phyloP scores from a whole-genome alignment of 2,329 filamentous ascomycete species.

The Neonectria faginata region DNA sequence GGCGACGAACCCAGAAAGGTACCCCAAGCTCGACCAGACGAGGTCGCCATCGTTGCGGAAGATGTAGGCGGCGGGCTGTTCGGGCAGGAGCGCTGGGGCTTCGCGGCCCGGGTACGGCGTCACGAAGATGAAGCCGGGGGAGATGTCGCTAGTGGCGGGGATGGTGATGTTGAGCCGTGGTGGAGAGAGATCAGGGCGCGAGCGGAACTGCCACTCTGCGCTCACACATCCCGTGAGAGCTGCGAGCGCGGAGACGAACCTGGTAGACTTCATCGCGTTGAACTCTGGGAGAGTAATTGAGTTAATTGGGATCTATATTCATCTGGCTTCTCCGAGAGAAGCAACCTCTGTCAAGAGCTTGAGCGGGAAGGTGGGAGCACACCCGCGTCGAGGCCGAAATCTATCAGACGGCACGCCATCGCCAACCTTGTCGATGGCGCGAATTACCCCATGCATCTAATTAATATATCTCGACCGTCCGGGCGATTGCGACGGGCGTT shows the following conservation, averaged over 20 bases:
- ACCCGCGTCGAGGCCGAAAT: background rate
- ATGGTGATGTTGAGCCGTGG: constrained; percentile 54
- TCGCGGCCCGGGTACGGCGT: constrained; percentile 50
- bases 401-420: constrained; percentile 23
- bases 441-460: constrained; percentile 17
- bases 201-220: constrained; percentile 40
- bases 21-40: constrained; percentile 67
- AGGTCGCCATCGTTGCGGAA: constrained; percentile 65
- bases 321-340: background rate
- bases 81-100: constrained; percentile 54
- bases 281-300: background rate
- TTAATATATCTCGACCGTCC: constrained; percentile 2
- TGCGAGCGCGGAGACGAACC: constrained; percentile 9
- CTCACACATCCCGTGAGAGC: constrained; percentile 6
- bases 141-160: constrained; percentile 52
- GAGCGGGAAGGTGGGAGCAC: constrained; percentile 2
- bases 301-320: background rate
- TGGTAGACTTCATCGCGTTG: constrained; percentile 17
- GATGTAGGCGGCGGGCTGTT: constrained; percentile 66
- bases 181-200: constrained; percentile 38
- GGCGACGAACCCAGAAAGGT: constrained; percentile 62
- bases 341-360: background rate
- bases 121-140: constrained; percentile 58
- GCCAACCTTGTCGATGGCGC: constrained; percentile 13
- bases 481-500: constrained; percentile 3